Percentiles rank a stretch among this genome's conserved stretches.
These are phyloP conservation scores for Corynascus novoguineensis DNA, from an alignment of 495 filamentous ascomycete species.

Conservation along the genomic window DNA sequence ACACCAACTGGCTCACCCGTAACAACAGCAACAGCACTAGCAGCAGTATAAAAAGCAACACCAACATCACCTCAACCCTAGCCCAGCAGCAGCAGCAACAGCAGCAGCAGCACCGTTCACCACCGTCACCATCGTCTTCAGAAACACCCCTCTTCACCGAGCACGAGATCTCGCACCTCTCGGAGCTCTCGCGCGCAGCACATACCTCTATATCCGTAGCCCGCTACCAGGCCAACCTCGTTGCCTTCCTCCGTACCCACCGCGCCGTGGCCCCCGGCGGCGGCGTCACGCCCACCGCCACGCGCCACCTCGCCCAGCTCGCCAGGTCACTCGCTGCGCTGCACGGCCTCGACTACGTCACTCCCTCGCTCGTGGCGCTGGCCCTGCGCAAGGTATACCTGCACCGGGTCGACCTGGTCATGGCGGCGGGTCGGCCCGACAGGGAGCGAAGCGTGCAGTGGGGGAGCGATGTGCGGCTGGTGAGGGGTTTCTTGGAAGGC, in stretches of 20 bases:
- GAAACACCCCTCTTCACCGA: constrained; percentile 26
- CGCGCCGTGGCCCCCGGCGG: constrained; percentile 68
- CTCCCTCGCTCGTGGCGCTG: constrained; percentile 75
- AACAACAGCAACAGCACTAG: constrained; percentile 3
- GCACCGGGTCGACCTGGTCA: constrained; percentile 67
- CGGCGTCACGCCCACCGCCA: constrained; percentile 70
- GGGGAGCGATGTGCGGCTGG: constrained; percentile 70
- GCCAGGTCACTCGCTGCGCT: constrained; percentile 70
- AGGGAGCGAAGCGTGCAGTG: constrained; percentile 87
- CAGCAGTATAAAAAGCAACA: constrained; percentile 4
- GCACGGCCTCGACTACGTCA: constrained; percentile 73
- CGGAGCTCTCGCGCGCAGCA: constrained; percentile 28
- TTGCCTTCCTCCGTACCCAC: constrained; percentile 78
- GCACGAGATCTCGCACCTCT: constrained; percentile 35
- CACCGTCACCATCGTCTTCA: background rate
- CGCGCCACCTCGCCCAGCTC: constrained; percentile 65
- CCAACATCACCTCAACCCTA: background rate
- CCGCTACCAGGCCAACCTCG: constrained; percentile 78
- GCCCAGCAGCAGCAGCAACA: background rate
- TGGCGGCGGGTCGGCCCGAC: constrained; percentile 48
- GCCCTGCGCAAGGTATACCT: constrained; percentile 86
- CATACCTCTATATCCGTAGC: constrained; percentile 54
- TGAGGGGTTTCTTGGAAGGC: constrained; percentile 59
- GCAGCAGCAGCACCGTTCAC: background rate
- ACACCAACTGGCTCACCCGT: constrained; percentile 1